Conservation (phyloP, 768 basidiomycete species). For the Steccherinum ochraceum region DNA sequence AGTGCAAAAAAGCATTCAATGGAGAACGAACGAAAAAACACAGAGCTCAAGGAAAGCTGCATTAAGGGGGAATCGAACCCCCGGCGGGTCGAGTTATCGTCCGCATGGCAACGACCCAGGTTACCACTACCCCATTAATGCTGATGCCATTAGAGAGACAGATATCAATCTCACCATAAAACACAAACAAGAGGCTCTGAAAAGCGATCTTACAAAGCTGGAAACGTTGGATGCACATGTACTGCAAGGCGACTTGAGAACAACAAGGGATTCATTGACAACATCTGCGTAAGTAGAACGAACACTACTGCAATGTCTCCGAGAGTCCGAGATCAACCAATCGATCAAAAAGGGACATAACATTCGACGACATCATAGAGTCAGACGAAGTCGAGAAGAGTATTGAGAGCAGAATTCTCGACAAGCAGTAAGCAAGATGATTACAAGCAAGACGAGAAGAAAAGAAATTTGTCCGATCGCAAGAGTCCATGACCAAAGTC, state of each 20-base stretch:
- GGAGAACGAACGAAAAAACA: too few relatives aligned
- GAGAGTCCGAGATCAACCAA: too few relatives aligned
- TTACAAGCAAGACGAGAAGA: not conserved
- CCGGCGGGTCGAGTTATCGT: constrained; percentile 59
- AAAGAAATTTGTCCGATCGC: not conserved
- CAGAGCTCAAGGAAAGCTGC: too few relatives aligned
- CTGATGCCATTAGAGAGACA: too few relatives aligned
- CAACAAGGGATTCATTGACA: too few relatives aligned
- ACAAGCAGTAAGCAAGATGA: not conserved
- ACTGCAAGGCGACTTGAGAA: too few relatives aligned
- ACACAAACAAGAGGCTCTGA: too few relatives aligned
- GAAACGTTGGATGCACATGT: too few relatives aligned
- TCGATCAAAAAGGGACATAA: not conserved
- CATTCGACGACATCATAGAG: not conserved
- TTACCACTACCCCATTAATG: not conserved
- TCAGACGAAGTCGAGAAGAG: not conserved
- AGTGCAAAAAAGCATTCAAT: too few relatives aligned
- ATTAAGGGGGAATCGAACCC: constrained; percentile 87
- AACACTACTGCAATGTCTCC: not conserved
- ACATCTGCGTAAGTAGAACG: not conserved
- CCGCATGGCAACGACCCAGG: not conserved
- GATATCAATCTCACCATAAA: too few relatives aligned
- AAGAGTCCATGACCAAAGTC: not conserved
- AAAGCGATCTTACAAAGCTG: too few relatives aligned
- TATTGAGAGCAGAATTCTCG: not conserved